Conservation (phyloP, 2,329 filamentous ascomycete species). For the Fusarium haematococcum region DNA sequence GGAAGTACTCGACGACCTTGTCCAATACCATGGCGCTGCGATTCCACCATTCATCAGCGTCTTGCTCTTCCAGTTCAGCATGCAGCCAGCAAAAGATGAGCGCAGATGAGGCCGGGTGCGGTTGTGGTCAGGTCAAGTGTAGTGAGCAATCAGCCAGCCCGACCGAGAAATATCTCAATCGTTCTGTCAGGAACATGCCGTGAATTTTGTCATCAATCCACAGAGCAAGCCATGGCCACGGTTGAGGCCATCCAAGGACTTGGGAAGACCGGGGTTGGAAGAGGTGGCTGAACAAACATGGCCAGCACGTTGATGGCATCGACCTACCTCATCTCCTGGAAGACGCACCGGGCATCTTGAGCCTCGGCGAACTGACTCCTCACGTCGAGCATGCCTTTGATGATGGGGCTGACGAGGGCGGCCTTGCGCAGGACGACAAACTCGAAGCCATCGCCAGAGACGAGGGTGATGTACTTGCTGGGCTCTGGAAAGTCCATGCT, state of each 20-base stretch:
- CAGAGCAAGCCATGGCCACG: constrained; percentile 13
- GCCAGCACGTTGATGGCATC: constrained; percentile 26
- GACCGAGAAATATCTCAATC: constrained; percentile 41
- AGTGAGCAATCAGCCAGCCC: constrained; percentile 65
- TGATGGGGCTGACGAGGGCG: constrained; percentile 75
- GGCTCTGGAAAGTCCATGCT: constrained; percentile 42
- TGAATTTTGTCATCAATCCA: constrained; percentile 54
- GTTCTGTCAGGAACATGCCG: constrained; percentile 63
- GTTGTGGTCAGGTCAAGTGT: constrained; percentile 73
- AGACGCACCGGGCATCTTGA: constrained; percentile 71
- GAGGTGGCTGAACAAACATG: constrained; percentile 2
- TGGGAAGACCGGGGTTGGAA: constrained; percentile 6
- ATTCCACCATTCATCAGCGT: constrained; percentile 40
- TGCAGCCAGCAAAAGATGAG: constrained; percentile 22
- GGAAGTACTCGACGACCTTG: constrained; percentile 85
- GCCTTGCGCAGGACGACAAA: constrained; percentile 80
- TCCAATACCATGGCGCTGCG: constrained; percentile 78
- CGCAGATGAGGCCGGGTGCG: constrained; percentile 24
- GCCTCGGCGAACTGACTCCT: constrained; percentile 76
- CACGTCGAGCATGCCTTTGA: constrained; percentile 81
- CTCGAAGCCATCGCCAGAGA: constrained; percentile 81
- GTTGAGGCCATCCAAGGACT: constrained; percentile 2
- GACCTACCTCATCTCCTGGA: constrained; percentile 78
- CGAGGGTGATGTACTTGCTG: constrained; percentile 80
- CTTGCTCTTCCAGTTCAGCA: constrained; percentile 22